phyloP scores from a whole-genome alignment of 352 stramenopile genomes.

The Aphanomyces invadans region DNA sequence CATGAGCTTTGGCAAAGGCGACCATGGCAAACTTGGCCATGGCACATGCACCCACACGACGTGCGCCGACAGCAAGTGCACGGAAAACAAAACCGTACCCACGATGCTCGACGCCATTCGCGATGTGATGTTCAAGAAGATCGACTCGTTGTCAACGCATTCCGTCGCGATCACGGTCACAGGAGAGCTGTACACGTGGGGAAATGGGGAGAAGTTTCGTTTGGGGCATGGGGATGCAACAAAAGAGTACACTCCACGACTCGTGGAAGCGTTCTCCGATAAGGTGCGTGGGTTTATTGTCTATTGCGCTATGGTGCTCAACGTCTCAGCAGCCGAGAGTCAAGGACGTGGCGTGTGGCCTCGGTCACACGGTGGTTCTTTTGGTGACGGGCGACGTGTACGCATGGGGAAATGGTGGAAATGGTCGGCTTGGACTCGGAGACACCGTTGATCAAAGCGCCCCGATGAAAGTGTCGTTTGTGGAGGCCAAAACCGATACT shows the following conservation, averaged over 20 bases:
- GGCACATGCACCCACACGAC: slow-evolving; percentile 54
- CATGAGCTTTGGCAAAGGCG: slow-evolving; percentile 81
- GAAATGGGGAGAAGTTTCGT: slow-evolving; percentile 77
- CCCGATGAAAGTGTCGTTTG: slow-evolving; percentile 33
- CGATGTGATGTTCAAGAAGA: slow-evolving; percentile 46
- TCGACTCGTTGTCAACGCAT: slow-evolving; percentile 80
- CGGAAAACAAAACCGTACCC: slow-evolving; percentile 66
- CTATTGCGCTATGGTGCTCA: slow-evolving; percentile 47
- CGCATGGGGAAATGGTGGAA: slow-evolving; percentile 79
- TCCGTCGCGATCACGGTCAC: slow-evolving; percentile 60
- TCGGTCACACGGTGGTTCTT: slow-evolving; percentile 31
- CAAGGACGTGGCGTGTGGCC: slow-evolving; percentile 33
- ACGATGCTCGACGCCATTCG: slow-evolving; percentile 51
- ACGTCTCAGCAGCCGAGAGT: slow-evolving; percentile 27
- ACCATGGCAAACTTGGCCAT: slow-evolving; percentile 76
- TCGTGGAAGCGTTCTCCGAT: slow-evolving; percentile 48
- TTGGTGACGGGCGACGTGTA: slow-evolving; percentile 50
- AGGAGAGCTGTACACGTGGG: slow-evolving; percentile 68
- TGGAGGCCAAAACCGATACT: slow-evolving; percentile 17
- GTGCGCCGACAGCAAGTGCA: slow-evolving; percentile 71
- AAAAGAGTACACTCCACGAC: slow-evolving; percentile 61
- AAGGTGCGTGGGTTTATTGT: slow-evolving; percentile 37
- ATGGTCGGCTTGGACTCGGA: slow-evolving; percentile 68
- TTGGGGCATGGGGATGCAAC: slow-evolving; percentile 60
- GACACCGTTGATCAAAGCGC: slow-evolving; percentile 64